phyloP scores from a whole-genome alignment of 352 stramenopile genomes.

The Globisporangium lucens region DNA sequence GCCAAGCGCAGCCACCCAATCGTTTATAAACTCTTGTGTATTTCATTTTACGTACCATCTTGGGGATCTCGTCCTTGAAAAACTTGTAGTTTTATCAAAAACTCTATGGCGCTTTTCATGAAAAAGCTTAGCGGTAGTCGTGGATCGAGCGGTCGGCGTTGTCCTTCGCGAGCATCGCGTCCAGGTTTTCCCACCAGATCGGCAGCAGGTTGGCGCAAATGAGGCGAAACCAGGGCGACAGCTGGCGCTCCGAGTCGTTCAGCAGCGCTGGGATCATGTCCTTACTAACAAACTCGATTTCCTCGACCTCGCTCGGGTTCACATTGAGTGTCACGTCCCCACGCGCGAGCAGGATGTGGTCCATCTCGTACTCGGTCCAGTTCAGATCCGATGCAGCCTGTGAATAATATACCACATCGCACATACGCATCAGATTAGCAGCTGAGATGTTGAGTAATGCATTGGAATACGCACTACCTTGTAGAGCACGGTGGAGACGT shows the following conservation, averaged over 20 bases:
- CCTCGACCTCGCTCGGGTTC: slow-evolving; percentile 93
- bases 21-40: slow-evolving; percentile 8
- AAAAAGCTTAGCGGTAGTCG: slow-evolving; percentile 40
- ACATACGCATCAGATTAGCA: not conserved
- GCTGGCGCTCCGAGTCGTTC: slow-evolving; percentile 45
- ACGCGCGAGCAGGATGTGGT: slow-evolving; percentile 96
- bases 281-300: slow-evolving; percentile 87
- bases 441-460: too few species aligned
- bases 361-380: slow-evolving; percentile 99
- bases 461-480: slow-evolving; percentile 46
- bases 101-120: not conserved
- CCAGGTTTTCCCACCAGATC: slow-evolving; percentile 70
- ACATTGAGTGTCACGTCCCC: slow-evolving; percentile 76
- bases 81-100: not conserved
- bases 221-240: slow-evolving; percentile 86
- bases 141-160: slow-evolving; percentile 51
- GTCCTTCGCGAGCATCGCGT: slow-evolving; percentile 54
- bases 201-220: slow-evolving; percentile 70
- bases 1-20: not conserved
- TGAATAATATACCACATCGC: not conserved
- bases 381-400: slow-evolving; percentile 74
- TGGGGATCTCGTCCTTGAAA: not conserved
- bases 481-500: slow-evolving; percentile 98
- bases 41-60: not conserved
- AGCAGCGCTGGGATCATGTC: slow-evolving; percentile 55